phyloP scores from a whole-genome alignment of 441 rosid species.

The Erodium chrysanthum region DNA sequence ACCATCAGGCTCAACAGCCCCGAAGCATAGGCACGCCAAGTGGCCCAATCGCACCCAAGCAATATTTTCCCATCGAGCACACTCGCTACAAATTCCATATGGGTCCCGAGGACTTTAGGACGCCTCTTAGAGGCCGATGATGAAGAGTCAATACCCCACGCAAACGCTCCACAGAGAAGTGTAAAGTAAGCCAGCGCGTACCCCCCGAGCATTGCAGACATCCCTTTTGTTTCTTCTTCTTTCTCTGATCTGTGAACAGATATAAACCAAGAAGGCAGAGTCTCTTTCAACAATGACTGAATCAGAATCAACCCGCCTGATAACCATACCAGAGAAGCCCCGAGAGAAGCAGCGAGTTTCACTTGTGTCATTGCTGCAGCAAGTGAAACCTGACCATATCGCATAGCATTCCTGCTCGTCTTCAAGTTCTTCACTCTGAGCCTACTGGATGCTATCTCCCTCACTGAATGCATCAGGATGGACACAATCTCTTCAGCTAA shows the following conservation, averaged over 20 bases:
- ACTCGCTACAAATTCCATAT: conserved; percentile 55
- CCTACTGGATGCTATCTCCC: conserved; percentile 45
- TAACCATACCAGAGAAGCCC: conserved; percentile 60
- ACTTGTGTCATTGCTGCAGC: conserved; percentile 52
- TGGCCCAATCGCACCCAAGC: conserved; percentile 47
- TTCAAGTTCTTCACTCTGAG: conserved; percentile 37
- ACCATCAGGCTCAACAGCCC: conserved; percentile 58
- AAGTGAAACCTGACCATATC: conserved; percentile 49
- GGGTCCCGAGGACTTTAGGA: conserved; percentile 43
- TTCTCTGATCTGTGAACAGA: conserved; percentile 47
- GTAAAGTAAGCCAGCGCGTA: conserved; percentile 59
- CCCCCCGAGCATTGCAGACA: conserved; percentile 56
- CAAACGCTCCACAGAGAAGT: conserved; percentile 50
- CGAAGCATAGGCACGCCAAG: conserved; percentile 53
- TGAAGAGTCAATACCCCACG: conserved; percentile 60
- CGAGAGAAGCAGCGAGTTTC: conserved; percentile 60
- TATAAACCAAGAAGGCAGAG: conserved; percentile 62
- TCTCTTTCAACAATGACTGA: conserved; percentile 53
- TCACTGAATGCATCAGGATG: conserved; percentile 51
- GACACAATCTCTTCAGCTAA: conserved; percentile 53
- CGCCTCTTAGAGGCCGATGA: conserved; percentile 54
- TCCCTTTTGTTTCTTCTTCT: conserved; percentile 37
- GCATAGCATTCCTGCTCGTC: conserved; percentile 36
- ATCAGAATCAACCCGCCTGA: conserved; percentile 54
- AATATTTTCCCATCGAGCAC: conserved; percentile 59